Percentiles rank a stretch among this genome's conserved stretches.
phyloP scores from a whole-genome alignment of 2,329 filamentous ascomycete species.

The Exophiala spinifera region DNA sequence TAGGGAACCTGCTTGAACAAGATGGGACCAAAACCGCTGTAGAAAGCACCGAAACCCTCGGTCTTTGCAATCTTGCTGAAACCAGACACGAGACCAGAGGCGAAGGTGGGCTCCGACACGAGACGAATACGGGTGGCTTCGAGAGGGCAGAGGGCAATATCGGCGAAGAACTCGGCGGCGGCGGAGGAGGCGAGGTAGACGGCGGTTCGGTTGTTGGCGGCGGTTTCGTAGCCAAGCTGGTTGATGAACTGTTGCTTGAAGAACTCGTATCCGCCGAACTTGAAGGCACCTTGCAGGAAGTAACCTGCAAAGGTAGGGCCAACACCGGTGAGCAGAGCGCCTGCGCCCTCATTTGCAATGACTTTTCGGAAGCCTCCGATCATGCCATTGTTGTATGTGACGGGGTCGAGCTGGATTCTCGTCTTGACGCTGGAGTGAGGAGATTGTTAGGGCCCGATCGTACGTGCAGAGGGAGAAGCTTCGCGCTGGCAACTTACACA shows the following conservation, averaged over 20 bases:
- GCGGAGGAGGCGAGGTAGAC: slow-evolving; percentile 72
- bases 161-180: slow-evolving; percentile 62
- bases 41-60: slow-evolving; percentile 83
- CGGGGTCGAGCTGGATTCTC: slow-evolving; percentile 87
- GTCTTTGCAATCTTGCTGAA: slow-evolving; percentile 79
- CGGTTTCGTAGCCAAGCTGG: slow-evolving; percentile 71
- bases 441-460: slow-evolving; percentile 24
- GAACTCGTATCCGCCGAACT: slow-evolving; percentile 93
- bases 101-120: slow-evolving; percentile 82
- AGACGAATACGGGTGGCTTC: slow-evolving; percentile 93
- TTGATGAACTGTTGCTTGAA: slow-evolving; percentile 93
- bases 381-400: slow-evolving; percentile 83
- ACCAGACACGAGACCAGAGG: slow-evolving; percentile 72
- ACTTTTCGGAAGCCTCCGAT: slow-evolving; percentile 85
- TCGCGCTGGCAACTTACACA: slow-evolving; percentile 70
- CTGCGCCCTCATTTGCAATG: slow-evolving; percentile 77
- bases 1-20: slow-evolving; percentile 88
- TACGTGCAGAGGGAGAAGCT: background rate
- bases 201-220: slow-evolving; percentile 73
- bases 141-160: slow-evolving; percentile 75
- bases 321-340: slow-evolving; percentile 79
- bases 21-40: slow-evolving; percentile 86
- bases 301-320: slow-evolving; percentile 86
- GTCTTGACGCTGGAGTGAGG: slow-evolving; percentile 78
- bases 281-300: slow-evolving; percentile 91